Conservation (phyloP, 2,329 filamentous ascomycete genomes). For the Monosporascus sp. region DNA sequence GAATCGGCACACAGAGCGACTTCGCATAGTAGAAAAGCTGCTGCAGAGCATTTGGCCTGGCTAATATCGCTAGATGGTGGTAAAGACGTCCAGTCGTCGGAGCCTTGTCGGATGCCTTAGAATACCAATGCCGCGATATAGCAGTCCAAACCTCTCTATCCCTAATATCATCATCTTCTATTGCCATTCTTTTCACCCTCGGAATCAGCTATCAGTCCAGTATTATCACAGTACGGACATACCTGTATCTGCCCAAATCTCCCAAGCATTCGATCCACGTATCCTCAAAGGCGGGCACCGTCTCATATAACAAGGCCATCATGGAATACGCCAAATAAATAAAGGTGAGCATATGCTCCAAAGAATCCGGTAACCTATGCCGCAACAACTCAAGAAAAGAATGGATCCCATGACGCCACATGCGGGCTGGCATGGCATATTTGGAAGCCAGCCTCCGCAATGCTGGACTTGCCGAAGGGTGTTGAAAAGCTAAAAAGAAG, state of each 20-base stretch:
- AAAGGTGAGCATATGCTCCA: slow-evolving; percentile 88
- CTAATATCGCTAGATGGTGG: slow-evolving; percentile 79
- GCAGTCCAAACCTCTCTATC: slow-evolving; percentile 78
- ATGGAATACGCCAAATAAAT: slow-evolving; percentile 87
- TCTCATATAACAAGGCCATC: slow-evolving; percentile 83
- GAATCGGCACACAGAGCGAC: slow-evolving; percentile 61
- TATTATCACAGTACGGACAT: slow-evolving; percentile 7
- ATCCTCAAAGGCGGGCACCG: slow-evolving; percentile 73
- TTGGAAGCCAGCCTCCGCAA: slow-evolving; percentile 67
- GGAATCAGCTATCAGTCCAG: slow-evolving; percentile 3
- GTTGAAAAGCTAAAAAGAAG: slow-evolving; percentile 81
- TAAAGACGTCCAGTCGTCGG: slow-evolving; percentile 76
- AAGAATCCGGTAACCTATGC: slow-evolving; percentile 65
- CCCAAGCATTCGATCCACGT: slow-evolving; percentile 94
- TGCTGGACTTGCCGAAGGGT: slow-evolving; percentile 68
- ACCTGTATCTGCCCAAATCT: slow-evolving; percentile 70
- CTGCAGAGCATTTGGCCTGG: slow-evolving; percentile 61
- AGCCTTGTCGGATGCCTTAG: slow-evolving; percentile 69
- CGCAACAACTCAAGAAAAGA: slow-evolving; percentile 74
- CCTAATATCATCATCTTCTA: slow-evolving; percentile 73
- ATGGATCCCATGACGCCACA: slow-evolving; percentile 94
- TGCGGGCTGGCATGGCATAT: slow-evolving; percentile 85
- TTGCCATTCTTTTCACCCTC: slow-evolving; percentile 62
- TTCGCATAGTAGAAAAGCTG: slow-evolving; percentile 71
- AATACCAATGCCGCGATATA: slow-evolving; percentile 80